phyloP scores from a whole-genome alignment of 805 yeast genomes.

The Candida ficus region DNA sequence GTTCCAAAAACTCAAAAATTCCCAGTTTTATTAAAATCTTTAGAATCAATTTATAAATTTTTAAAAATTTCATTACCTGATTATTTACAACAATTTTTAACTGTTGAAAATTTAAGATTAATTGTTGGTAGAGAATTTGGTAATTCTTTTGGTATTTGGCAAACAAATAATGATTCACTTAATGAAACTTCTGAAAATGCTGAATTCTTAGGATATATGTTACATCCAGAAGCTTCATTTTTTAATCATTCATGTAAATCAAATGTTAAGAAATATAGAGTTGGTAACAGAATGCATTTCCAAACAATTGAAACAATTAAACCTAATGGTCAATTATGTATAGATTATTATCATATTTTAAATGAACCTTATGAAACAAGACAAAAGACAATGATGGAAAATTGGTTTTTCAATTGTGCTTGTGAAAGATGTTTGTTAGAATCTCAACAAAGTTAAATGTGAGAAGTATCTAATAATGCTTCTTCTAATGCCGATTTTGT shows the following conservation, averaged over 20 bases:
- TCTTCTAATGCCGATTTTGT: constrained; percentile 38
- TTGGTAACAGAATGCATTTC: constrained; percentile 36
- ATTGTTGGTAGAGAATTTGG: constrained; percentile 57
- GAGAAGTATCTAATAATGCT: constrained; percentile 32
- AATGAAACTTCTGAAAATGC: constrained; percentile 35
- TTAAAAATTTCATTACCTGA: constrained; percentile 35
- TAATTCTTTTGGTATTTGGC: constrained; percentile 70
- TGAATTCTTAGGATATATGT: constrained; percentile 55
- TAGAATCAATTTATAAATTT: constrained; percentile 43
- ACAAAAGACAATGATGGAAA: constrained; percentile 36
- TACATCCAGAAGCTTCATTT: constrained; percentile 59
- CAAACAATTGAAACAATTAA: constrained; percentile 35
- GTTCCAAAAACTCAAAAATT: constrained; percentile 37
- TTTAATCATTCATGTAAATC: constrained; percentile 66
- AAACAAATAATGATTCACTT: constrained; percentile 26
- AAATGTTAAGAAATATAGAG: constrained; percentile 44
- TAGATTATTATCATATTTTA: constrained; percentile 52
- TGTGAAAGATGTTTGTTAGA: constrained; percentile 40
- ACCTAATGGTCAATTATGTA: constrained; percentile 47
- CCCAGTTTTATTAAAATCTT: constrained; percentile 44
- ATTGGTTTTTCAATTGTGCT: constrained; percentile 57
- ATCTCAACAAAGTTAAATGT: constrained; percentile 22
- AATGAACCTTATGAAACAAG: constrained; percentile 38
- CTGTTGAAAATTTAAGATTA: constrained; percentile 35
- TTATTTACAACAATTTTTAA: constrained; percentile 30